phyloP scores from a whole-genome alignment of 2,329 filamentous ascomycete species.

The Xylariaceae sp. region DNA sequence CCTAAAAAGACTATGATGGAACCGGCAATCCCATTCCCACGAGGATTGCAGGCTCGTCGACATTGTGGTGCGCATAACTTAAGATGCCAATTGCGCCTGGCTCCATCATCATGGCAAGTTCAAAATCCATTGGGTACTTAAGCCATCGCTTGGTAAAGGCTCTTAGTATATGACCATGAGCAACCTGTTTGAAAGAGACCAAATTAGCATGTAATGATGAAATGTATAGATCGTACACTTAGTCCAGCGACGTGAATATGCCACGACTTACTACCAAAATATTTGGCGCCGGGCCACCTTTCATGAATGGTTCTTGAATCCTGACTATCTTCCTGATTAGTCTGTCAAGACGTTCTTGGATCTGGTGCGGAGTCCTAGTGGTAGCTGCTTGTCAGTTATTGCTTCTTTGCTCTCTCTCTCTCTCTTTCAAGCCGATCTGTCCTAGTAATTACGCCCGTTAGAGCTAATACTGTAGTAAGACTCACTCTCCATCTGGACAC shows the following conservation, averaged over 20 bases:
- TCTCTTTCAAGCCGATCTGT: neutral
- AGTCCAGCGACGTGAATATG: neutral
- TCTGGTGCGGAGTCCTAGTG: conserved; percentile 42
- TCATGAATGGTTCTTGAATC: conserved; percentile 39
- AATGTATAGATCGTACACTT: neutral
- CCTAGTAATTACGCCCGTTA: neutral
- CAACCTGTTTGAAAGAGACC: conserved; percentile 12
- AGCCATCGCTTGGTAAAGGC: conserved; percentile 55
- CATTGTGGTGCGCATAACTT: conserved; percentile 3
- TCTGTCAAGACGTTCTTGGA: conserved; percentile 43
- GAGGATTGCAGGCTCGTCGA: neutral
- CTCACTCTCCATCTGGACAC: conserved; percentile 31
- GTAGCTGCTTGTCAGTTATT: neutral
- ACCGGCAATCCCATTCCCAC: neutral
- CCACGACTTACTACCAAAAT: conserved; percentile 39
- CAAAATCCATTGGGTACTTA: conserved; percentile 28
- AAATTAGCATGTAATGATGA: neutral
- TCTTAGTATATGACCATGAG: conserved; percentile 47
- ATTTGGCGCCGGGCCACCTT: conserved; percentile 40
- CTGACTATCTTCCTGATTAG: conserved; percentile 46
- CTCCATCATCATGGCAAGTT: conserved; percentile 4
- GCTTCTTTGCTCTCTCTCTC: no score
- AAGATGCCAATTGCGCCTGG: conserved; percentile 5
- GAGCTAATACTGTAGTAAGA: conserved; percentile 1
- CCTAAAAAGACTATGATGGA: neutral